phyloP scores from a whole-genome alignment of 2,329 filamentous ascomycete species.

The Aspergillus phoenicis region DNA sequence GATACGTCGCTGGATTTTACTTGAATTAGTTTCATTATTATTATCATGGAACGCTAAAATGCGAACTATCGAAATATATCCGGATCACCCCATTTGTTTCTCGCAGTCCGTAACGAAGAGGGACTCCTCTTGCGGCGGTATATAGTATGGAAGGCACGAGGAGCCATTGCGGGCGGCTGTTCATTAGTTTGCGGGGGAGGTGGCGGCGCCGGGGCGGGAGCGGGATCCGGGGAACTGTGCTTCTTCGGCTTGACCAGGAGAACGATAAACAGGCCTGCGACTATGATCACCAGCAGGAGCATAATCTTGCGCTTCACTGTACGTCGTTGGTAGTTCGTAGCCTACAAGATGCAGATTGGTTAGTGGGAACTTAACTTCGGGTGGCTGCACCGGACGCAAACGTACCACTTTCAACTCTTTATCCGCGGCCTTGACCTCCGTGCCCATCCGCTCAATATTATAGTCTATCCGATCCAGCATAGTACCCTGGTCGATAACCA shows the following conservation, averaged over 20 bases:
- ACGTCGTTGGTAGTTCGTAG: slow-evolving; percentile 84
- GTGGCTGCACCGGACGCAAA: slow-evolving; percentile 14
- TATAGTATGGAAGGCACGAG: slow-evolving; percentile 24
- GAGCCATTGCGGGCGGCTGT: slow-evolving; percentile 18
- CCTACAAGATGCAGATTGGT: slow-evolving; percentile 37
- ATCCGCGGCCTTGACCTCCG: slow-evolving; percentile 87
- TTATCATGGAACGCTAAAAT: slow-evolving; percentile 24
- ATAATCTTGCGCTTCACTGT: slow-evolving; percentile 92
- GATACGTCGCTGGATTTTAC: background rate
- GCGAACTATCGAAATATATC: slow-evolving; percentile 37
- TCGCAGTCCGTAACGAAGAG: slow-evolving; percentile 26
- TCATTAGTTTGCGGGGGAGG: slow-evolving; percentile 27
- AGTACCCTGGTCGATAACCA: slow-evolving; percentile 91
- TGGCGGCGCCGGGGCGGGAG: slow-evolving; percentile 17
- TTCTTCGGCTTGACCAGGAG: slow-evolving; percentile 76
- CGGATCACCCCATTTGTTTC: slow-evolving; percentile 38
- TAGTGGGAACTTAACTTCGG: slow-evolving; percentile 4
- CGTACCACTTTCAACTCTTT: slow-evolving; percentile 80
- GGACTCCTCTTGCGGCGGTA: slow-evolving; percentile 28
- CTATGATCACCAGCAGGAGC: slow-evolving; percentile 78
- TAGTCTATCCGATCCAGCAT: slow-evolving; percentile 96
- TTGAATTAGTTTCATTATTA: slow-evolving; percentile 18
- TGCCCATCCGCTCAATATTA: slow-evolving; percentile 94
- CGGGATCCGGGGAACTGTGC: slow-evolving; percentile 23
- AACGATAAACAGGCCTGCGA: slow-evolving; percentile 84